These are phyloP conservation scores for Blastobotrys persicus DNA, from an alignment of 1,139 yeast genomes.

Conservation along the genomic window DNA sequence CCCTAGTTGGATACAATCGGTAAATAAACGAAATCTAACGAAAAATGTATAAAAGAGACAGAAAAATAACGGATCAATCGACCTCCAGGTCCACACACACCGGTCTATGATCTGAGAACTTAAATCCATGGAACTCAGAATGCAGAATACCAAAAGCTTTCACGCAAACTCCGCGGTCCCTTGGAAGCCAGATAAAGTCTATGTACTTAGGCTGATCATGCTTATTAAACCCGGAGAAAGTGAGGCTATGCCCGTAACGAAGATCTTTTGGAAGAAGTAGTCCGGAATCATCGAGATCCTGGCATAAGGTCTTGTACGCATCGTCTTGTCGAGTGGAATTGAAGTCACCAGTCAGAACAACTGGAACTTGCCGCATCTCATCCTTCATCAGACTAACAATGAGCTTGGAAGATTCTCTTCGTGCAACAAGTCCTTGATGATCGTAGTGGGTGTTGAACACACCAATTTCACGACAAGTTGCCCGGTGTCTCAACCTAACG, in stretches of 20 bases:
- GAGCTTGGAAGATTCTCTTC: conserved; percentile 48
- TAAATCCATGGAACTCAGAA: conserved; percentile 45
- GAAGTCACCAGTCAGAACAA: conserved; percentile 47
- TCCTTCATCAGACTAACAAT: conserved; percentile 45
- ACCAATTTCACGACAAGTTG: conserved; percentile 37
- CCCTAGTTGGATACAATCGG: no score
- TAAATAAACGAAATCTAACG: no score
- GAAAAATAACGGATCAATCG: no score
- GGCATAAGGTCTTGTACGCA: conserved; percentile 45
- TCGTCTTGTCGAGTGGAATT: conserved; percentile 54
- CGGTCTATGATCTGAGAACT: conserved; percentile 57
- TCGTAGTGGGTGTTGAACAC: conserved; percentile 61
- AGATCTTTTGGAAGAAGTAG: conserved; percentile 18
- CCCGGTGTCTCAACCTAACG: conserved; percentile 19
- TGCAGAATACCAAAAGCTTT: conserved; percentile 47
- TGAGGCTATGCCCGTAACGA: conserved; percentile 45
- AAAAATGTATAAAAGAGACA: no score
- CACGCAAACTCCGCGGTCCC: conserved; percentile 38
- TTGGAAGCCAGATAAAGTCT: conserved; percentile 47
- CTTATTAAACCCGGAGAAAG: conserved; percentile 53
- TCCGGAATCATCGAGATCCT: conserved; percentile 39
- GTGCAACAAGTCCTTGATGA: conserved; percentile 50
- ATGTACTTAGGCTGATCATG: conserved; percentile 40
- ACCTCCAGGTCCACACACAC: conserved; percentile 45
- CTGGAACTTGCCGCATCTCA: conserved; percentile 26